Evolutionary conservation across 1,284 basidiomycete species (phyloP), one percentile per base, ranked within the genome.

Genomic region (Cryptococcus wingfieldii): DNA sequence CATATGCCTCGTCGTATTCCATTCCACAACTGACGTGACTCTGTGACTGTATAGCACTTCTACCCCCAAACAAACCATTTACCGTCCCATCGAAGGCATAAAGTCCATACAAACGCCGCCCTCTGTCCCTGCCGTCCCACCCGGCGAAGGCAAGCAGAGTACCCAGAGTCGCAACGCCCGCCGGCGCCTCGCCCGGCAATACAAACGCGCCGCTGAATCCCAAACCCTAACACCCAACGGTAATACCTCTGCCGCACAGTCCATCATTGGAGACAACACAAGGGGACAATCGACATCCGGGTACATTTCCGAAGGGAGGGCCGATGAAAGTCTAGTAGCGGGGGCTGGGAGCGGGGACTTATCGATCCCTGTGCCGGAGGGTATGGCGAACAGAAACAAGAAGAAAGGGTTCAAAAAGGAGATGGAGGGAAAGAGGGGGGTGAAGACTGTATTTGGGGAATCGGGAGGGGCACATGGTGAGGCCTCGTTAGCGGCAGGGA

Each of bases 341-440:
- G 23, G 31, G 31, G 10, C 31, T 34, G 31, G 10, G 6, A 34
- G 10, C 10, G 7, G 31, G 31, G 31, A 34, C 6, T 34, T 34
- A 5, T 34, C 31, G 31, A 34, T 59, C 43, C 58, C 59, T 9
- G 19, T 59, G 66, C 71, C 25, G 53, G 66, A 54, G 13, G 58
- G 57, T 13, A 70, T 70, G 60, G 64, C 64, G 10, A 76, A 76
- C 58, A 54, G 65, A 43, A 76, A 76, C 54, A 77, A 77, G 63
- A 71, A 68, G 60, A 68, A 65, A 47, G 71, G 72, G 10, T 77
- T 75, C 56, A 52, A 74, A 57, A 62, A 61, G 45, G 67, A 69
- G 31, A 74, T 74, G 72, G 56, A 55, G 18, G 63, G 59, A 2
- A 47, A 67, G 37, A 47, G 51, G 31, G 68, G 68, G 1, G 68